Percentiles rank a stretch among this genome's conserved stretches.
Conservation (phyloP, 2,329 filamentous ascomycete species). For the Fusarium metavorans region DNA sequence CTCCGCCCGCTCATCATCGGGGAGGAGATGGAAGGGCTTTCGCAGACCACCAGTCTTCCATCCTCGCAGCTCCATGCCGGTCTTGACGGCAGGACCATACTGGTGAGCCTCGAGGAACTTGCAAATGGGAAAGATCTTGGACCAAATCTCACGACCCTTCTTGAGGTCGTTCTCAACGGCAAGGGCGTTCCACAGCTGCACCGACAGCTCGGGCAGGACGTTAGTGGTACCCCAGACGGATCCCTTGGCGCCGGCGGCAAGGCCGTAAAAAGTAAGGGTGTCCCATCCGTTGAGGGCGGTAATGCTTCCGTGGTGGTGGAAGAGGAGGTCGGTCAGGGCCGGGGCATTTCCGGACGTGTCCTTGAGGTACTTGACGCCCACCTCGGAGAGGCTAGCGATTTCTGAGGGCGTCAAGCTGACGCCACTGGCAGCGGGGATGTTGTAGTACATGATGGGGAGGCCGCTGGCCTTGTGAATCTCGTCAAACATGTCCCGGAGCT, state of each 20-base stretch:
- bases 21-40: slow-evolving; percentile 59
- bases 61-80: slow-evolving; percentile 60
- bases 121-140: slow-evolving; percentile 62
- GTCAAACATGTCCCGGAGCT: slow-evolving; percentile 51
- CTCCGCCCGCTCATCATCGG: slow-evolving; percentile 47
- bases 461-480: slow-evolving; percentile 55
- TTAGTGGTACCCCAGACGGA: slow-evolving; percentile 65
- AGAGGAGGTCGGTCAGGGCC: slow-evolving; percentile 61
- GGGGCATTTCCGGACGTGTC: slow-evolving; percentile 65
- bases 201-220: slow-evolving; percentile 61
- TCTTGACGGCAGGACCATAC: slow-evolving; percentile 61
- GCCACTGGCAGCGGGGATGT: slow-evolving; percentile 62
- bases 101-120: slow-evolving; percentile 62
- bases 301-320: slow-evolving; percentile 53
- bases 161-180: slow-evolving; percentile 53
- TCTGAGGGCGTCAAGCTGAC: slow-evolving; percentile 55
- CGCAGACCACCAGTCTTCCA: slow-evolving; percentile 60
- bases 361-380: slow-evolving; percentile 63
- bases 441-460: slow-evolving; percentile 63
- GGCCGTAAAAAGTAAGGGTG: slow-evolving; percentile 64
- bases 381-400: slow-evolving; percentile 56
- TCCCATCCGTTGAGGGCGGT: slow-evolving; percentile 67
- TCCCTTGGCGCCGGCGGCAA: slow-evolving; percentile 62
- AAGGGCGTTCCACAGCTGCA: slow-evolving; percentile 60
- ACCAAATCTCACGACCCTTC: slow-evolving; percentile 59